These are phyloP conservation scores for Boletellus ananiceps DNA, from an alignment of 768 basidiomycete species.

Conservation along the genomic window DNA sequence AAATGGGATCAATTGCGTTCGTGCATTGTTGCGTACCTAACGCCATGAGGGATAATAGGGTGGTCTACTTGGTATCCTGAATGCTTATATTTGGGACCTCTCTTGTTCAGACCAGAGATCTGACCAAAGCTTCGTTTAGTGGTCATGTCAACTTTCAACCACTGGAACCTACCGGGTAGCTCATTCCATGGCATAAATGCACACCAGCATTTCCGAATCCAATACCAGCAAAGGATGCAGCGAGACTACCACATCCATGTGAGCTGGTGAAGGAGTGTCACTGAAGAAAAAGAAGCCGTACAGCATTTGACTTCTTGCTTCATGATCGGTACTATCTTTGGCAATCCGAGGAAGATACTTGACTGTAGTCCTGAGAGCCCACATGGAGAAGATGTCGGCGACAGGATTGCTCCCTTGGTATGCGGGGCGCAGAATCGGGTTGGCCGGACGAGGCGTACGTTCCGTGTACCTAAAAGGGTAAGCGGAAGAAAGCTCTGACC, in stretches of 20 bases:
- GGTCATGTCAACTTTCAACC: neutral
- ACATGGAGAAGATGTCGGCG: conserved; percentile 92
- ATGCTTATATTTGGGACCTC: conserved; percentile 87
- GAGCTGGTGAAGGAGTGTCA: neutral
- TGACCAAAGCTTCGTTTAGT: conserved; percentile 25
- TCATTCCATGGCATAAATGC: conserved; percentile 87
- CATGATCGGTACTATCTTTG: conserved; percentile 69
- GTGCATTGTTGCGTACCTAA: conserved; percentile 45
- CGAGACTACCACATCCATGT: conserved; percentile 49
- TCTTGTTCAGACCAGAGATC: conserved; percentile 94
- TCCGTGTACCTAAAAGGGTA: conserved; percentile 66
- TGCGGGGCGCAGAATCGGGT: conserved; percentile 87
- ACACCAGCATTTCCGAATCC: conserved; percentile 94
- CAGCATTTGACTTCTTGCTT: conserved; percentile 92
- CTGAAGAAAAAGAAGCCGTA: conserved; percentile 31
- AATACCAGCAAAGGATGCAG: conserved; percentile 91
- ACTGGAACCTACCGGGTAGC: conserved; percentile 61
- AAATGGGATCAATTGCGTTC: neutral
- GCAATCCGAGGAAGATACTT: conserved; percentile 85
- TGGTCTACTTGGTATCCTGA: conserved; percentile 80
- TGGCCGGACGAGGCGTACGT: conserved; percentile 81
- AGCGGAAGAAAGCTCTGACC: conserved; percentile 2
- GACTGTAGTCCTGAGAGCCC: conserved; percentile 88
- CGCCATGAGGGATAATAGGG: conserved; percentile 92
- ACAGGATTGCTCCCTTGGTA: conserved; percentile 94